Percentiles rank a stretch among this genome's conserved stretches.
Evolutionary conservation across 352 stramenopile genomes (phyloP).

Genomic region (Phytophthora fragariaefolia): DNA sequence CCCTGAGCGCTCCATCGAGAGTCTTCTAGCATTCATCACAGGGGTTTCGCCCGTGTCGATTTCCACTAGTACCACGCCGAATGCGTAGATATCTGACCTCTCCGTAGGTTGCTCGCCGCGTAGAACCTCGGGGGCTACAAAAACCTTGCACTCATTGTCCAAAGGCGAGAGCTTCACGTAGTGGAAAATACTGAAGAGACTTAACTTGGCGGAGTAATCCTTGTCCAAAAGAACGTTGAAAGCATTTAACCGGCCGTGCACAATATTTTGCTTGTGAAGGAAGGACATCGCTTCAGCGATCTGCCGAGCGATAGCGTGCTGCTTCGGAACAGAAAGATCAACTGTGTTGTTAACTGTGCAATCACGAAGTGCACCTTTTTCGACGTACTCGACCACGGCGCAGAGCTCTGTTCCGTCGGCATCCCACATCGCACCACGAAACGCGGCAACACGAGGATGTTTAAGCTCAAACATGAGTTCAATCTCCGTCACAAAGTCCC

Average conservation of each 20-base stretch:
- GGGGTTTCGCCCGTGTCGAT: slow-evolving; percentile 76
- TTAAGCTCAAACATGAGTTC: slow-evolving; percentile 78
- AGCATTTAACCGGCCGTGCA: slow-evolving; percentile 78
- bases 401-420: slow-evolving; percentile 71
- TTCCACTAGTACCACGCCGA: slow-evolving; percentile 82
- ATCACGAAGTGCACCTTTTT: slow-evolving; percentile 68
- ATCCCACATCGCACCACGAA: slow-evolving; percentile 80
- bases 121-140: slow-evolving; percentile 76
- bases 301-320: slow-evolving; percentile 72
- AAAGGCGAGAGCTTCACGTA: slow-evolving; percentile 77
- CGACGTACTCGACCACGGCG: slow-evolving; percentile 75
- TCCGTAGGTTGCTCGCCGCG: slow-evolving; percentile 74
- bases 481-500: slow-evolving; percentile 84
- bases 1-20: slow-evolving; percentile 42
- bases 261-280: slow-evolving; percentile 71
- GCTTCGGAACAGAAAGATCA: slow-evolving; percentile 60
- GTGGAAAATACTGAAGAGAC: slow-evolving; percentile 81
- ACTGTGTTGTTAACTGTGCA: slow-evolving; percentile 48
- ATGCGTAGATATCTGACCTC: slow-evolving; percentile 76
- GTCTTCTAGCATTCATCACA: slow-evolving; percentile 59
- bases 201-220: slow-evolving; percentile 73
- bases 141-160: slow-evolving; percentile 69
- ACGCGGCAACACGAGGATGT: slow-evolving; percentile 72
- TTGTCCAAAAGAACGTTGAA: slow-evolving; percentile 84
- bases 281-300: slow-evolving; percentile 74